Conservation (phyloP, 345 rosid species). For the Trapa incisa region DNA sequence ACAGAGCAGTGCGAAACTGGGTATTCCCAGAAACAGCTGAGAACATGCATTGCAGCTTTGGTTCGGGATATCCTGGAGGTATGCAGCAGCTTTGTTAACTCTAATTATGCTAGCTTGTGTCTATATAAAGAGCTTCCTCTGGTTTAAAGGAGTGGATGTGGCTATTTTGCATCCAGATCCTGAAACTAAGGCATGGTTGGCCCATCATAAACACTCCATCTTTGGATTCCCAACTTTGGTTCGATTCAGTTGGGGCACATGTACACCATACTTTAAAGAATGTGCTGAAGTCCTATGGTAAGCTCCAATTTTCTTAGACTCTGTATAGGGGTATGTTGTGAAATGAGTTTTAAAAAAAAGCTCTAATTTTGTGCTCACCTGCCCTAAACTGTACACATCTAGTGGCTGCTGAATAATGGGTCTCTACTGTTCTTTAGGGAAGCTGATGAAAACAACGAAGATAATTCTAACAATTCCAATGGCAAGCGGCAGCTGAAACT, state of each 20-base stretch:
- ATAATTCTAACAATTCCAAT: constrained; percentile 22
- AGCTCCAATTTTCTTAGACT: constrained; percentile 10
- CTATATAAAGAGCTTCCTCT: background rate
- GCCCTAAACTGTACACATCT: background rate
- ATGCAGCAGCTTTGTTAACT: background rate
- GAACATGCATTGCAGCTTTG: constrained; percentile 57
- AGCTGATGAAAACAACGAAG: constrained; percentile 55
- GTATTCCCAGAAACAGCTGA: constrained; percentile 67
- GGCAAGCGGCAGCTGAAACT: constrained; percentile 59
- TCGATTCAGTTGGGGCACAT: constrained; percentile 97
- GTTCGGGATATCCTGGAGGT: constrained; percentile 99
- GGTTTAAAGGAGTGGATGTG: constrained; percentile 7
- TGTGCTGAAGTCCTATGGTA: constrained; percentile 64
- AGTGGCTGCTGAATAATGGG: background rate
- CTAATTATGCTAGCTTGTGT: background rate
- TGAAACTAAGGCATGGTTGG: constrained; percentile 78
- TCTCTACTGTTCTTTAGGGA: constrained; percentile 30
- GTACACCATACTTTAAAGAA: constrained; percentile 52
- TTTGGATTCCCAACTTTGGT: constrained; percentile 90
- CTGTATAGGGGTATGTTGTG: background rate
- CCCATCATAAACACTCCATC: constrained; percentile 52
- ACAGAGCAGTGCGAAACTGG: constrained; percentile 76
- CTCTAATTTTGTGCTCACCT: no score
- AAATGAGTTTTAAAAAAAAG: background rate
- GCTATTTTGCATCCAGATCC: constrained; percentile 45